Evolutionary conservation across 371 early-diverging fungal species (phyloP), one percentile per base, ranked within the genome.

Genomic region (Mucor mucedo): DNA sequence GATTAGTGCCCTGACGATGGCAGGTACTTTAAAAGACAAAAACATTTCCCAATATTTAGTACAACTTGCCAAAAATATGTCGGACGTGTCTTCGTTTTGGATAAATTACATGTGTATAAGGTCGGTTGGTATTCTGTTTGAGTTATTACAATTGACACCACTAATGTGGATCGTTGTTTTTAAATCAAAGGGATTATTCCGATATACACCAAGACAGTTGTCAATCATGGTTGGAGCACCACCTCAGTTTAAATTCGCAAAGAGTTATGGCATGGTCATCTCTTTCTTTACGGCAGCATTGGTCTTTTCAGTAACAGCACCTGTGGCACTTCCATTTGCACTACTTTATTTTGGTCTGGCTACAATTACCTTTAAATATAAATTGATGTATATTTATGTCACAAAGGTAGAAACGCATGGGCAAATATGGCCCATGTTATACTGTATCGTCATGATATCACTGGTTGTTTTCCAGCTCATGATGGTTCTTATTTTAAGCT

Each of bases 371-470:
- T 92, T 86, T 80, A 84, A 84, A 68, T 93, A 93, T 73, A 84
- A 73, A 59, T 32, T 75, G n/a, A 71, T 75, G 58, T 91, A 90
- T 68, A 85, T 91, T 44, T 75, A 69, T 40, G 64, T 65, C 1
- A 89, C 90, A 38, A 81, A 82, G 55, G 69, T 82, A 32, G 93
- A 94, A 64, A 90, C 89, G 0, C 87, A 85, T 21, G 94, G 93
- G 14, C 77, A 74, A 16, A 89, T 91, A 78, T 93, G 90, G 88
- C 87, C 88, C 5, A 80, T 84, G 40, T 78, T 92, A 29, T 90
- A 90, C 73, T 85, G 89, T 61, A 78, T 91, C 14, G 70, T 91
- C 44, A 59, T 89, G 13, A 65, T 79, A 4, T 84, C 88, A 10
- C 69, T 90, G 29, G 65, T 88, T 21, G 74, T 89, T 28, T 93